Evolutionary conservation across 495 filamentous ascomycete species (phyloP), one percentile per base, ranked within the genome.

Genomic region (Neurospora sp.): DNA sequence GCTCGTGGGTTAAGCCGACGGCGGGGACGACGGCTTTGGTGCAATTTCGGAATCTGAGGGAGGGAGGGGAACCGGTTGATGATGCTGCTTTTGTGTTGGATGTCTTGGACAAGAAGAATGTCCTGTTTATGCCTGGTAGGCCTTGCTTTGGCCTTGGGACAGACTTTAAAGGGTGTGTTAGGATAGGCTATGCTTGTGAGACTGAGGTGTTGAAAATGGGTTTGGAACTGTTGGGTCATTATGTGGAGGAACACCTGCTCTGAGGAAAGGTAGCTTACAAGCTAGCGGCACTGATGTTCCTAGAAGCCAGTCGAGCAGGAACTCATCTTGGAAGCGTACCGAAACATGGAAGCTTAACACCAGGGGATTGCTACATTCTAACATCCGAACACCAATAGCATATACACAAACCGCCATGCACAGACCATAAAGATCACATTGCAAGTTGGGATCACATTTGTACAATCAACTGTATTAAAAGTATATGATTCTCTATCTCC

Each of bases 11-110:
- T 4, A 92, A 88, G 78, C 94, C 94, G 9, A 90, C 89, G 17
- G 93, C 92, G 3, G 94, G 94, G 0, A 97, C 94, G 3, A 96
- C 92, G 5, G 92, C 92, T 1, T 91, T 97, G 76, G 85, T 97
- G 31, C 89, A 87, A 72, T 93, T 97, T 73, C 53, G 53, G 27
- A 35, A 65, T 35, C 10, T 65, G 27, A 83, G 75, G 5, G 83
- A 86, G 70, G 84, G 84, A 71, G 92, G 94, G 2, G 83, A 84
- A 75, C 85, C 90, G 3, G 85, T 96, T 1, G 87, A 96, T 74
- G 91, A 94, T 74, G 86, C 87, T 38, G 83, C 81, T 5, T 93
- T 97, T 74, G 94, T 92, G 75, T 83, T 90, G 77, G 84, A 87
- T 75, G 79, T 97, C 22, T 81, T 91, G 22, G 87, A 90, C 70